A percentile compares a stretch with the other conserved stretches of the same genome.
Evolutionary conservation across 257 asterid species (phyloP).

Genomic region (Datura wrightii): DNA sequence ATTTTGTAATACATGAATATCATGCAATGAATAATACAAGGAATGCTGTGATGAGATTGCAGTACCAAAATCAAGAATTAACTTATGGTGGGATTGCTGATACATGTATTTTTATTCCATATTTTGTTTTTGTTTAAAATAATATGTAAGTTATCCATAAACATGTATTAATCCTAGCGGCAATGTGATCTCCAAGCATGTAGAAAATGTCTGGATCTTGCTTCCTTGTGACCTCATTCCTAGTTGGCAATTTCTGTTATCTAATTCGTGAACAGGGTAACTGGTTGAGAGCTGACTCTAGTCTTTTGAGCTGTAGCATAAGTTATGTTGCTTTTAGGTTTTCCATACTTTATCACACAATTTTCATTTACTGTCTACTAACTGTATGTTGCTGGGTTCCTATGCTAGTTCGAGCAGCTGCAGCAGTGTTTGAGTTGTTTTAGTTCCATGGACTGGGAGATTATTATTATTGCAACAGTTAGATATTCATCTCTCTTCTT

Average conservation of each 20-base stretch:
- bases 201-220: not conserved
- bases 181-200: not conserved
- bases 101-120: not conserved
- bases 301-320: not conserved
- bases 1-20: not conserved
- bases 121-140: not conserved
- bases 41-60: slow-evolving; percentile 2
- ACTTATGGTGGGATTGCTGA: not conserved
- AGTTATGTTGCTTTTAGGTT: not conserved
- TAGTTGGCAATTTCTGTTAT: not conserved
- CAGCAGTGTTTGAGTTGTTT: not conserved
- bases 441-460: not conserved
- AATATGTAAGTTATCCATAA: not conserved
- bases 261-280: not conserved
- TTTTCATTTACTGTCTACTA: not conserved
- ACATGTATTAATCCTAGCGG: not conserved
- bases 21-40: not conserved
- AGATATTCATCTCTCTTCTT: not conserved
- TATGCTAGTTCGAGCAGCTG: not conserved
- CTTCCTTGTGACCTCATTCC: not conserved
- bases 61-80: slow-evolving; percentile 14
- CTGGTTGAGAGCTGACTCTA: slow-evolving; percentile 11
- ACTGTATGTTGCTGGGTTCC: not conserved
- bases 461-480: not conserved
- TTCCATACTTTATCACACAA: not conserved